These are phyloP conservation scores for Phytophthora pisi DNA, from an alignment of 352 stramenopile genomes.

Conservation along the genomic window DNA sequence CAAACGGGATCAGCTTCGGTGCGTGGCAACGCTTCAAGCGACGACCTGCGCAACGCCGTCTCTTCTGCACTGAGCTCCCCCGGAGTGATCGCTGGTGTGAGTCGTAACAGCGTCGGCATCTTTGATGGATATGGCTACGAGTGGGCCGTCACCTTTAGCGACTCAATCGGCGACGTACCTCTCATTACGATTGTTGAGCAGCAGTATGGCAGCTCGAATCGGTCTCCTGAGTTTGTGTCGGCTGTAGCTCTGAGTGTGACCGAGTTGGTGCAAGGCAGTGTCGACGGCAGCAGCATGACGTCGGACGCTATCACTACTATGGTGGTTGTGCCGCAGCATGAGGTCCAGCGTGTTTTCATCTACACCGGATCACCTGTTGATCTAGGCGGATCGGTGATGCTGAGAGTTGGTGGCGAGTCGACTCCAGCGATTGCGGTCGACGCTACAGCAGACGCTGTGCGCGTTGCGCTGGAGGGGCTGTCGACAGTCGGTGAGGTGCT, in stretches of 20 bases:
- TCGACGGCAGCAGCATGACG: conserved; percentile 32
- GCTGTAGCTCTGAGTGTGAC: conserved; percentile 39
- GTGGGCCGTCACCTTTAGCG: conserved; percentile 72
- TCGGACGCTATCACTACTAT: conserved; percentile 30
- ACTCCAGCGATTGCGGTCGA: conserved; percentile 53
- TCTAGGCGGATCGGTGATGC: conserved; percentile 50
- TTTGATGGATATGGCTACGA: conserved; percentile 67
- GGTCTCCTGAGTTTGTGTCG: conserved; percentile 31
- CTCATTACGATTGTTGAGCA: conserved; percentile 37
- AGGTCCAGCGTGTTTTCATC: conserved; percentile 81
- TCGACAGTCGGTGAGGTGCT: conserved; percentile 59
- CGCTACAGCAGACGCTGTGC: conserved; percentile 49
- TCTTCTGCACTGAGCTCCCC: conserved; percentile 19
- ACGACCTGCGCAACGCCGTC: conserved; percentile 34
- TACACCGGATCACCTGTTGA: conserved; percentile 67
- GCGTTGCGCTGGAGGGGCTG: conserved; percentile 64
- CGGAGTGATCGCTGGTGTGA: conserved; percentile 35
- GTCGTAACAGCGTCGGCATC: conserved; percentile 45
- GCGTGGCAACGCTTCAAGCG: conserved; percentile 45
- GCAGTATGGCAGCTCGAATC: conserved; percentile 7
- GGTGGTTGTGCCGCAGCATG: conserved; percentile 31
- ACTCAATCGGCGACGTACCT: conserved; percentile 56
- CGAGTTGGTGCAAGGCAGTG: conserved; percentile 50
- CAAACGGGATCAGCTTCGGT: conserved; percentile 30
- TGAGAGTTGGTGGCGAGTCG: conserved; percentile 72